Base-by-base conservation (phyloP, 1,139 yeast species). In the Diutina pseudorugosa region DNA sequence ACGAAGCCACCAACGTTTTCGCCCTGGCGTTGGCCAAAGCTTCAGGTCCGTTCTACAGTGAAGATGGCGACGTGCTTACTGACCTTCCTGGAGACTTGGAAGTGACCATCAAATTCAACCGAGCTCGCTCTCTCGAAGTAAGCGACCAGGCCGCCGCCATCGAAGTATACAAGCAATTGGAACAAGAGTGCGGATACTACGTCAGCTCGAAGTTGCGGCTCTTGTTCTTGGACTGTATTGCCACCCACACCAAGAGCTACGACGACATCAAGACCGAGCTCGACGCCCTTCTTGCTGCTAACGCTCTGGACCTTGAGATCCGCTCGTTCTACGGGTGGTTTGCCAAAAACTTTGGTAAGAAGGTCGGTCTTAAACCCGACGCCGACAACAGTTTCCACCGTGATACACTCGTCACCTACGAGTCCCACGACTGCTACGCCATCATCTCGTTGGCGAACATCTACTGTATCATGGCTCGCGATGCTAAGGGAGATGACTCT, bases 271-370 rank as follows among this genome's bases (percentile, higher is more conserved):
- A 74, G 44, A 60, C 69, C 3, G 84, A 82, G 54, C 72, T 88
- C 55, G 76, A 78, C 52, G 63, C 70, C 4, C 67, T 93, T 8
- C 67, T 90, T 53, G 67, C 70, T 2, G 66, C 74, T 41, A 76
- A 81, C 58, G 76, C 81, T 1, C 77, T 82, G 18, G 80, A 89
- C 62, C 69, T 89, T 56, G 96, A 91, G 64, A 82, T 88, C 2
- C 81, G 99, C 56, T 87, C 98, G 0, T 84, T 93, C 59, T 88
- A 85, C 65, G 95, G 96, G 41, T 94, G 98, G 97, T 88, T 82
- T 63, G 71, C 89, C 57, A 77, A 79, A 57, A 77, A 79, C 52
- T 79, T 76, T 57, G 77, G 77, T 41, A 85, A 83, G 59, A 79
- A 76, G 58, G 63, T 78, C 52, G 81, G 79, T 9, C 70, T 76